These are phyloP conservation scores for Tausonia pullulans DNA, from an alignment of 1,284 basidiomycete species.

Conservation along the genomic window DNA sequence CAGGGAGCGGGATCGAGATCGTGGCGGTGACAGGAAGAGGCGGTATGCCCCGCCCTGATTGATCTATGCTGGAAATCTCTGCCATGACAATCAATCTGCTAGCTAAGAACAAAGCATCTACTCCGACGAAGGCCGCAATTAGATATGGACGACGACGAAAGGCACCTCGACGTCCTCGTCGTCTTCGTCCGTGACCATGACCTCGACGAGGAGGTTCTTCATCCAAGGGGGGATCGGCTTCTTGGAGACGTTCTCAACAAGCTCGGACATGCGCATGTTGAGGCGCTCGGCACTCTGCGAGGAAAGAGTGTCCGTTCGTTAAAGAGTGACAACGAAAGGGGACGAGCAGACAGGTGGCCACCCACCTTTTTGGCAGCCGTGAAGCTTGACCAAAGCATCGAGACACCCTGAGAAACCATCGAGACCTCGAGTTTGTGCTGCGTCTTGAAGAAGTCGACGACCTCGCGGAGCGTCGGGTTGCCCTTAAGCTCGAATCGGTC, in stretches of 20 bases:
- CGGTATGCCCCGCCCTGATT: no score
- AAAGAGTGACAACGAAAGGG: slow-evolving; percentile 7
- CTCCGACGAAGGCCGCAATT: background rate
- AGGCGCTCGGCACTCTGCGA: slow-evolving; percentile 70
- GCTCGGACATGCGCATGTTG: slow-evolving; percentile 75
- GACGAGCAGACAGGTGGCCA: slow-evolving; percentile 13
- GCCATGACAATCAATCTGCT: no score
- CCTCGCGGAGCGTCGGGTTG: slow-evolving; percentile 78
- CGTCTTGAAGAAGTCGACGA: slow-evolving; percentile 73
- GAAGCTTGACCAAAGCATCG: slow-evolving; percentile 95
- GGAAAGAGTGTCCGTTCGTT: background rate
- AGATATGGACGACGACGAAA: slow-evolving; percentile 7
- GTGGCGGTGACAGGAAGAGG: no score
- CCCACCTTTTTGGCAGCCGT: slow-evolving; percentile 77
- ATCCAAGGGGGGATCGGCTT: slow-evolving; percentile 70
- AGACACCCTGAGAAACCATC: slow-evolving; percentile 76
- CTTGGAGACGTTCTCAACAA: slow-evolving; percentile 90
- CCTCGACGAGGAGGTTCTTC: slow-evolving; percentile 79
- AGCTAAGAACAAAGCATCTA: no score
- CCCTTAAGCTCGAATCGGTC: slow-evolving; percentile 88
- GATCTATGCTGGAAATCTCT: no score
- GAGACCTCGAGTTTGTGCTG: slow-evolving; percentile 79
- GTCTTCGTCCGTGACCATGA: slow-evolving; percentile 84
- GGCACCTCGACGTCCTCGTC: slow-evolving; percentile 45
- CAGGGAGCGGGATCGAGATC: no score